Base-by-base conservation (phyloP, 164 flowering plant species). In the Annona squamosa region DNA sequence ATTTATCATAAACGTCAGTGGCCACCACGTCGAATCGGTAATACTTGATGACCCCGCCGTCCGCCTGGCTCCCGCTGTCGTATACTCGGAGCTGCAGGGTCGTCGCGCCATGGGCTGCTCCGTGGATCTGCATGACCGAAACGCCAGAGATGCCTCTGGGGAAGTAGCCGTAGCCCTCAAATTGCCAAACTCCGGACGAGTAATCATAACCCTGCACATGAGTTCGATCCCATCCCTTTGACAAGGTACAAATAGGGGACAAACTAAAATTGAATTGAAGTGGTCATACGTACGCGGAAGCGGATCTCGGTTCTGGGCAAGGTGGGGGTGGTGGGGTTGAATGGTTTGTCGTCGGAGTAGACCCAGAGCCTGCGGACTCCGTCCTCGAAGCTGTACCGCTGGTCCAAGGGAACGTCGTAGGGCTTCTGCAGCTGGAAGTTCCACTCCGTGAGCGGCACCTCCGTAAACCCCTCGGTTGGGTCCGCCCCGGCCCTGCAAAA, bases 361-460 rank as follows among this genome's bases (percentile, higher is more conserved):
- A 83, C 85, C 82, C 85, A 77, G 3, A 80, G 70, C 72, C 70
- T 78, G 67, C 76, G 80, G 4, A 80, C 79, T 48, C 85, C 83
- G 75, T 78, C 48, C 3, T 37, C n/a, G 66, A 6, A 73, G 71
- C 72, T 72, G 65, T 67, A 77, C 9, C 79, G 73, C 9, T 61
- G 48, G 56, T 47, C 57, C 42, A 26, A 65, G 18, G 76, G 70
- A 13, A 69, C 26, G 19, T 77, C 63, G 43, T 77, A 77, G 1
- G 79, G 79, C 42, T 61, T 69, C 43, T 77, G 79, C 1, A 73
- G 61, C 19, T 41, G 69, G 2, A 77, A 73, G 42, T 77, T 69
- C 57, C 47, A 61, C 9, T 48, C 57, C 3, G 43, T 46, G 13
- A 76, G 37, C 12, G 74, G 67, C 3, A 72, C 46, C 5, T 64